Conservation (phyloP, 73 alveolate genomes). For the Paramecium pentaurelia region DNA sequence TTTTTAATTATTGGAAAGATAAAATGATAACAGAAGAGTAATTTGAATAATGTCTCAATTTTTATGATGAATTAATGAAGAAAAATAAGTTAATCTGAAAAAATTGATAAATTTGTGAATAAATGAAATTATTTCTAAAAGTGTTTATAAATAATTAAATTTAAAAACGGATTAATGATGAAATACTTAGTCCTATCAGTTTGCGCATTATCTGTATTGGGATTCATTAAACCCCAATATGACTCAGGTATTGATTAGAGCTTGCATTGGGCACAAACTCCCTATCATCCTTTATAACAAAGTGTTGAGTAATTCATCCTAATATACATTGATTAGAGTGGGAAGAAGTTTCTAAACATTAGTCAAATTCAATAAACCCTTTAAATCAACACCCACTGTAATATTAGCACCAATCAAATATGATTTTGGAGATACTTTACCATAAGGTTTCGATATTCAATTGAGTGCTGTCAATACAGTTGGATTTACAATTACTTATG, state of each 20-base stretch:
- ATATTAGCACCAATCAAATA: conserved; percentile 27
- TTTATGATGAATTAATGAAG: conserved; percentile 3
- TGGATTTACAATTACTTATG: conserved; percentile 7
- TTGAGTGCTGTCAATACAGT: neutral
- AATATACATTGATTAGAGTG: neutral
- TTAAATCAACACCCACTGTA: neutral
- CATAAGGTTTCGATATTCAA: conserved; percentile 23
- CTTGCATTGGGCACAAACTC: conserved; percentile 41
- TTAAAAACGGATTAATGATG: conserved; percentile 42
- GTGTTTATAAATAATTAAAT: neutral
- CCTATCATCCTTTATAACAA: conserved; percentile 5
- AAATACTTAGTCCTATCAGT: neutral
- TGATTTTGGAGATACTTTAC: neutral
- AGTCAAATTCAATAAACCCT: neutral
- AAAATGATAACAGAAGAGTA: neutral
- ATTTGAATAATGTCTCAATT: neutral
- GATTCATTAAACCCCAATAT: conserved; percentile 28
- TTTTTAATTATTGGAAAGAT: neutral
- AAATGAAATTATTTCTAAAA: neutral
- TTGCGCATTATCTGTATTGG: neutral
- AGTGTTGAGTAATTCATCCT: neutral
- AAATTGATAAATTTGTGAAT: neutral
- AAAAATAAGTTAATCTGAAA: neutral
- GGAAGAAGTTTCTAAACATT: neutral
- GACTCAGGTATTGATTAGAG: conserved; percentile 28